Evolutionary conservation across 257 asterid species (phyloP), one percentile per base, ranked within the genome.

Genomic region (Nicotiana benthamiana): DNA sequence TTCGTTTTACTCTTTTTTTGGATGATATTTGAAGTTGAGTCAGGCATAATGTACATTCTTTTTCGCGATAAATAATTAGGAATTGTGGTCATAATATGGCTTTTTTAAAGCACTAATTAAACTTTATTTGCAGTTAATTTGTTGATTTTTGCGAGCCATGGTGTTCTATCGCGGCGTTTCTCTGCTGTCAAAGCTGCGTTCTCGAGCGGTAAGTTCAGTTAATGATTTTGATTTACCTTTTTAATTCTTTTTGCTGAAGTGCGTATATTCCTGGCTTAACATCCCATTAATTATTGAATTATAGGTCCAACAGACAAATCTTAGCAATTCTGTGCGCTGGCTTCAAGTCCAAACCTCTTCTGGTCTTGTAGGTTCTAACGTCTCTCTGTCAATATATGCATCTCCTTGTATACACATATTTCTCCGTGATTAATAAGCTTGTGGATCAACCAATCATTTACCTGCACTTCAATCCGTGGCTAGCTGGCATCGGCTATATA

Each of bases 331-430:
- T 22, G 93, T 94, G 17, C 98, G 98, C 54, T 92, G 97, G 97
- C 91, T 94, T 83, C 98, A 94, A 90, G 88, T 94, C 82, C 97
- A 92, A 88, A 90, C 94, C 75, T 88, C 98, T 46, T 89, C 97
- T 26, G 90, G 93, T 62, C 65, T 79, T 63, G 82, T 79, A 79
- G 64, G 82, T 79, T 54, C 7, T 43, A 15, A n/a, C 6, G 65
- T 70, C 78, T 72, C 15, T 56, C 36, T 70, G 54, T 13, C 54
- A 4, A 9, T 12, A 12, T 48, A 48, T 48, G 46, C 46, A 36
- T 36, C 46, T 36, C 46, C 46, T 36, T 36, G 46, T 40, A 40
- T 40, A 7, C 46, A 16, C 54, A 53, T 53, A 53, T 17, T 53
- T 53, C 1, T 24, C 15, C 10, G 15, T 46, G 15, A 0, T 72